Conservation (phyloP, 2,329 filamentous ascomycete species). For the Trichoderma sp. region DNA sequence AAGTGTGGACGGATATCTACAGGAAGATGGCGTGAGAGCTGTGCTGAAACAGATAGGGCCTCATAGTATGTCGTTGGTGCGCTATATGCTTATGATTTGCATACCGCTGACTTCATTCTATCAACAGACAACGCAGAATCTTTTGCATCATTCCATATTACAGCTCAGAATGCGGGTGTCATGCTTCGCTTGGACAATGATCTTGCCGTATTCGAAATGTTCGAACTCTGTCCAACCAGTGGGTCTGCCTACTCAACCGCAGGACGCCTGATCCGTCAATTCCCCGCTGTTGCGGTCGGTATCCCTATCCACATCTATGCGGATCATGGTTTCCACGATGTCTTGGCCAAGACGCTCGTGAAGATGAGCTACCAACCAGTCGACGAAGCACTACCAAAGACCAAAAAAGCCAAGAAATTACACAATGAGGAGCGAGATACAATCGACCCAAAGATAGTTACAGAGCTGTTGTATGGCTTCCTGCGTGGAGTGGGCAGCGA, state of each 20-base stretch:
- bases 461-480: conserved; percentile 47
- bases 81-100: background rate
- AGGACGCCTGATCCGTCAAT: background rate
- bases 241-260: background rate
- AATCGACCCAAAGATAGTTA: conserved; percentile 51
- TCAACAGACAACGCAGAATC: background rate
- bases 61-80: background rate
- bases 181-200: background rate
- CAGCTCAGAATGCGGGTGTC: background rate
- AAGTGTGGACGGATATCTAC: background rate
- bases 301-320: conserved; percentile 12
- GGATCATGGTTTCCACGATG: conserved; percentile 28
- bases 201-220: background rate
- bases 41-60: background rate
- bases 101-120: background rate
- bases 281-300: background rate
- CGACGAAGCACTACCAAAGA: conserved; percentile 38
- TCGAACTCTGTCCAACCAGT: background rate
- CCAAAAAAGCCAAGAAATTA: conserved; percentile 30
- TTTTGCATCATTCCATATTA: background rate
- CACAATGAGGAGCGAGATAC: conserved; percentile 52
- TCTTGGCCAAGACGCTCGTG: conserved; percentile 31
- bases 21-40: background rate
- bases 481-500: conserved; percentile 34
- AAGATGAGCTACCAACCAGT: conserved; percentile 37